These are phyloP conservation scores for Magnaporthiopsis poae DNA, from an alignment of 2,329 filamentous ascomycete species.

Conservation along the genomic window DNA sequence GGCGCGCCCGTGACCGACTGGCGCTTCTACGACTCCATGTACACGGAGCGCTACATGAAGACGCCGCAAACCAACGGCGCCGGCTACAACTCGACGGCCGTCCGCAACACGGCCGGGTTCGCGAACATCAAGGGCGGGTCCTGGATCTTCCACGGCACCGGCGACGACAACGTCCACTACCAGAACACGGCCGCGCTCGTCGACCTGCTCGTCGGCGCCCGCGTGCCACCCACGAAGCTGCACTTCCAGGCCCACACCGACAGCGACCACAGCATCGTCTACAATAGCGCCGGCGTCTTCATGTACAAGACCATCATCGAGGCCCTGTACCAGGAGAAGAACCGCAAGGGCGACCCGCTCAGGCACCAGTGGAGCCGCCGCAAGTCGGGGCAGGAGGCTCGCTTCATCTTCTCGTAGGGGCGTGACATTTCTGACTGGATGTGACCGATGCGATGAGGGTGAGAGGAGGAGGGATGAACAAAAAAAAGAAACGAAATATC, in stretches of 20 bases:
- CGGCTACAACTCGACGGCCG: conserved; percentile 67
- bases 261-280: conserved; percentile 87
- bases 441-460: neutral
- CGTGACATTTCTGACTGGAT: no score
- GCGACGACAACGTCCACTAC: conserved; percentile 94
- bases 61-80: conserved; percentile 70
- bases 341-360: conserved; percentile 26
- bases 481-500: neutral
- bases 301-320: conserved; percentile 61
- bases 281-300: conserved; percentile 82
- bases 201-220: conserved; percentile 72
- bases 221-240: conserved; percentile 86
- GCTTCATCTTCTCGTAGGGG: conserved; percentile 3
- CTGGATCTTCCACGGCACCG: conserved; percentile 89
- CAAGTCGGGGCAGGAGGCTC: conserved; percentile 7
- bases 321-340: conserved; percentile 51
- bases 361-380: conserved; percentile 18
- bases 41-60: conserved; percentile 96
- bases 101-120: conserved; percentile 59
- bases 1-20: conserved; percentile 96
- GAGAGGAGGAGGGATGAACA: neutral
- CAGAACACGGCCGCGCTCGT: conserved; percentile 85
- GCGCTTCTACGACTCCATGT: conserved; percentile 88
- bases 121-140: conserved; percentile 73
- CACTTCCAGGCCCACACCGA: conserved; percentile 76